A percentile compares a stretch with the other conserved stretches of the same genome.
phyloP scores from a whole-genome alignment of 805 yeast genomes.

The Vanderwaltozyma polyspora region DNA sequence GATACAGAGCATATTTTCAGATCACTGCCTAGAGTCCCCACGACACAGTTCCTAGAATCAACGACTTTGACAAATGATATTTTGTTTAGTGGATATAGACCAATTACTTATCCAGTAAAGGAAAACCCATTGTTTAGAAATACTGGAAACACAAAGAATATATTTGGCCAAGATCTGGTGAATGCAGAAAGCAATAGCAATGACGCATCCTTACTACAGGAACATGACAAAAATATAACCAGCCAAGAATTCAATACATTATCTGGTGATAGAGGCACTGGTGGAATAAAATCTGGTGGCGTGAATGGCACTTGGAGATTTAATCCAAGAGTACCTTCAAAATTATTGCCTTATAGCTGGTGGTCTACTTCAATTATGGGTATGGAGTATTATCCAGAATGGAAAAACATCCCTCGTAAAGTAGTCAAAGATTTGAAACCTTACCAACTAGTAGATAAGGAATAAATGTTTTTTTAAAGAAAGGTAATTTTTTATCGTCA shows the following conservation, averaged over 20 bases:
- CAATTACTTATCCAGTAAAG: slow-evolving; percentile 23
- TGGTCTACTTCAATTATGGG: slow-evolving; percentile 24
- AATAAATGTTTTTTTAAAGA: not conserved
- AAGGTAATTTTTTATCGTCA: too few relatives aligned
- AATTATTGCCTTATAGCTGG: slow-evolving; percentile 16
- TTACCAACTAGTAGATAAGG: not conserved
- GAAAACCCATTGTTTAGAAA: slow-evolving; percentile 24
- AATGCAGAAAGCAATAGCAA: too few relatives aligned
- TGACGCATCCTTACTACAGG: too few relatives aligned
- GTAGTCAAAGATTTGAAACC: slow-evolving; percentile 19
- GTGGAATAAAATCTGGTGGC: slow-evolving; percentile 24
- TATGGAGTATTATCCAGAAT: slow-evolving; percentile 25
- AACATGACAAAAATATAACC: too few relatives aligned
- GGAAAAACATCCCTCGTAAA: slow-evolving; percentile 20
- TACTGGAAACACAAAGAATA: not conserved
- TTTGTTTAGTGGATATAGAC: slow-evolving; percentile 25
- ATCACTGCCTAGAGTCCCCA: slow-evolving; percentile 25
- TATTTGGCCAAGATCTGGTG: not conserved
- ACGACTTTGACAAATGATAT: slow-evolving; percentile 21
- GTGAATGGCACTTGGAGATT: slow-evolving; percentile 25
- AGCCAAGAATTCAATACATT: slow-evolving; percentile 4
- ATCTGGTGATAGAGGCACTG: slow-evolving; percentile 20
- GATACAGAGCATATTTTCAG: too few relatives aligned
- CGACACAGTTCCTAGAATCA: slow-evolving; percentile 22
- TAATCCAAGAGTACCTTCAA: slow-evolving; percentile 16